phyloP scores from a whole-genome alignment of 805 yeast species.

The Debaryomyces castellii region DNA sequence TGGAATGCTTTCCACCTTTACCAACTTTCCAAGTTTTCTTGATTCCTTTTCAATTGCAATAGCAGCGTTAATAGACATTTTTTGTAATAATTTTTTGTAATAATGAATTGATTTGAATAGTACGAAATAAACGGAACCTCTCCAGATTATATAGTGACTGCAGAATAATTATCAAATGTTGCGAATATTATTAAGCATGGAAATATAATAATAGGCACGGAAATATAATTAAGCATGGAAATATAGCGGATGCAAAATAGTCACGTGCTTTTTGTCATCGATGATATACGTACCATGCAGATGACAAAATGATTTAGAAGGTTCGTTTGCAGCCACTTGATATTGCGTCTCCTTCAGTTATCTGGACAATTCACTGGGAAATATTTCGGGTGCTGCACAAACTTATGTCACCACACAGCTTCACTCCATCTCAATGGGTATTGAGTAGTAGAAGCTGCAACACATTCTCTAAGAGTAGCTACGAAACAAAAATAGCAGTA shows the following conservation, averaged over 20 bases:
- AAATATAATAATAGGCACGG: no score
- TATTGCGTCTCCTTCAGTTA: no score
- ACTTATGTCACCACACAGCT: no score
- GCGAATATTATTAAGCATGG: neutral
- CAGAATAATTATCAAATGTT: neutral
- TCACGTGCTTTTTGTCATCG: neutral
- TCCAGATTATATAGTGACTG: no score
- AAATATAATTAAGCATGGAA: no score
- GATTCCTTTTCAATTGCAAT: conserved; percentile 10
- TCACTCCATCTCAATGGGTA: no score
- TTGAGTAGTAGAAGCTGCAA: no score
- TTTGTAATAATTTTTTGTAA: neutral
- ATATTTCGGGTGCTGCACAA: no score
- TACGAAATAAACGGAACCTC: neutral
- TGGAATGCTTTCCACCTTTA: conserved; percentile 2
- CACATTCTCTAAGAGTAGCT: neutral
- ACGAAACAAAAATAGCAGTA: neutral
- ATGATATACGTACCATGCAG: neutral
- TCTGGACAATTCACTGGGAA: no score
- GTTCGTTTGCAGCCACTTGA: neutral
- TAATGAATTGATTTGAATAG: no score
- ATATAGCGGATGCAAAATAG: neutral
- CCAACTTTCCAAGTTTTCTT: conserved; percentile 6
- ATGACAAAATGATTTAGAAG: no score
- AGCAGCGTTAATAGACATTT: conserved; percentile 7